Evolutionary conservation across 345 rosid species (phyloP).

Genomic region (Salix viminalis): DNA sequence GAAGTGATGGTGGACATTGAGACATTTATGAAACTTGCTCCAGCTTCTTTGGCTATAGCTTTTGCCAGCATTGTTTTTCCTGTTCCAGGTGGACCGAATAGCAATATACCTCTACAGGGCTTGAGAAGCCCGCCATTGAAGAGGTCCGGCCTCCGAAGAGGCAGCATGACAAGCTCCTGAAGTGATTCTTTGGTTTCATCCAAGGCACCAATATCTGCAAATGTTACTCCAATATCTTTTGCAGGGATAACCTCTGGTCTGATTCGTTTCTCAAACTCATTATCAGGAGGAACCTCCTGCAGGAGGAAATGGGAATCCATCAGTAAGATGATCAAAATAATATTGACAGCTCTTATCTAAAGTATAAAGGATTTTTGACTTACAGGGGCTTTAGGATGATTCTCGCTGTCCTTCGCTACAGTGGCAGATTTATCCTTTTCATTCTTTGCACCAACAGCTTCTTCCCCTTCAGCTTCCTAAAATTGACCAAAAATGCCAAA

Average conservation of each 20-base stretch:
- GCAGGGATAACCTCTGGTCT: conserved; percentile 99
- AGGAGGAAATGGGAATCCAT: conserved; percentile 3
- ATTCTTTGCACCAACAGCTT: conserved; percentile 47
- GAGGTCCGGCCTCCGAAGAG: conserved; percentile 90
- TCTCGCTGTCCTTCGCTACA: conserved; percentile 58
- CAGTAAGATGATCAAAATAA: not conserved
- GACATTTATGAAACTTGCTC: conserved; percentile 97
- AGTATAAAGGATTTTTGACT: conserved; percentile 17
- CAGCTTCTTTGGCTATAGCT: conserved; percentile 98
- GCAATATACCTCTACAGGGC: conserved; percentile 93
- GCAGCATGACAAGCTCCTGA: conserved; percentile 98
- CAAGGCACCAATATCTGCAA: conserved; percentile 86
- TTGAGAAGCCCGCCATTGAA: conserved; percentile 95
- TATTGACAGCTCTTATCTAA: not conserved
- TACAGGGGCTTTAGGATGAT: conserved; percentile 59
- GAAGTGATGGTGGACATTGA: conserved; percentile 99
- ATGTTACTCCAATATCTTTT: conserved; percentile 89
- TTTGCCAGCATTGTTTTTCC: conserved; percentile 99
- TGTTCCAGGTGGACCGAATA: conserved; percentile 98
- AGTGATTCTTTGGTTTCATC: conserved; percentile 91
- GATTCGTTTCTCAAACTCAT: conserved; percentile 92
- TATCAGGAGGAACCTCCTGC: conserved; percentile 89
- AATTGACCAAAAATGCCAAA: not conserved
- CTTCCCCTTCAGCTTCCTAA: conserved; percentile 47
- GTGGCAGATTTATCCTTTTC: conserved; percentile 60